phyloP scores from a whole-genome alignment of 352 stramenopile species.

The Pythium grandisporangium region DNA sequence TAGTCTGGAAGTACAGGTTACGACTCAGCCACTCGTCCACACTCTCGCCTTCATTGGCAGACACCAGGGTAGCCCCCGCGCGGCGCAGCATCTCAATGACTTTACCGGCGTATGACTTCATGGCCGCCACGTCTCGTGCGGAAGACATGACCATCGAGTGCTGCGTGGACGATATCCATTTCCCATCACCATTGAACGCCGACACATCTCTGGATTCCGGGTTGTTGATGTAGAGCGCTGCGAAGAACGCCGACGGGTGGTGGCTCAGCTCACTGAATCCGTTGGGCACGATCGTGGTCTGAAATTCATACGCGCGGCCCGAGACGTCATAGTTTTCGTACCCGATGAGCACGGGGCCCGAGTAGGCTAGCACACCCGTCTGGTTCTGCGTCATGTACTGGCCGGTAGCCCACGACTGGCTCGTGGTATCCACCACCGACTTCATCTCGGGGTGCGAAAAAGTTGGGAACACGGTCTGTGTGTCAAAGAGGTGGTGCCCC shows the following conservation, averaged over 20 bases:
- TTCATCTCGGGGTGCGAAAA: conserved; percentile 50
- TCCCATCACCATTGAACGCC: conserved; percentile 27
- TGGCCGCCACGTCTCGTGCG: conserved; percentile 36
- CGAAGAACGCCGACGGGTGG: conserved; percentile 25
- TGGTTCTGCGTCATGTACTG: conserved; percentile 40
- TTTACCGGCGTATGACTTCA: conserved; percentile 32
- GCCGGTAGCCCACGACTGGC: conserved; percentile 23
- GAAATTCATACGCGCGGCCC: conserved; percentile 48
- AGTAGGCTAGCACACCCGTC: conserved; percentile 26
- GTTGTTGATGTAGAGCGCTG: conserved; percentile 56
- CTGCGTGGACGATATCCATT: conserved; percentile 27
- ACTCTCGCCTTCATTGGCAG: conserved; percentile 14
- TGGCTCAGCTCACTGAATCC: conserved; percentile 28
- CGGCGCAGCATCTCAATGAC: conserved; percentile 28
- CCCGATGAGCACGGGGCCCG: conserved; percentile 40
- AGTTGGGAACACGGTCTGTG: conserved; percentile 28
- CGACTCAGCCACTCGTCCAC: conserved; percentile 30
- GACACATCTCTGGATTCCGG: conserved; percentile 30
- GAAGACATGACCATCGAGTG: conserved; percentile 27
- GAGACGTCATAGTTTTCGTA: conserved; percentile 53
- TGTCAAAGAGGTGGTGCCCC: conserved; percentile 52
- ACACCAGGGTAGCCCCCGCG: conserved; percentile 42
- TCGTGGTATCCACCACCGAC: conserved; percentile 23
- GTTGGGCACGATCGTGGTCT: conserved; percentile 34
- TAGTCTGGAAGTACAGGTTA: conserved; percentile 17